Evolutionary conservation across 2,329 filamentous ascomycete species (phyloP), one percentile per base, ranked within the genome.

Genomic region (Hypomyces perniciosus): DNA sequence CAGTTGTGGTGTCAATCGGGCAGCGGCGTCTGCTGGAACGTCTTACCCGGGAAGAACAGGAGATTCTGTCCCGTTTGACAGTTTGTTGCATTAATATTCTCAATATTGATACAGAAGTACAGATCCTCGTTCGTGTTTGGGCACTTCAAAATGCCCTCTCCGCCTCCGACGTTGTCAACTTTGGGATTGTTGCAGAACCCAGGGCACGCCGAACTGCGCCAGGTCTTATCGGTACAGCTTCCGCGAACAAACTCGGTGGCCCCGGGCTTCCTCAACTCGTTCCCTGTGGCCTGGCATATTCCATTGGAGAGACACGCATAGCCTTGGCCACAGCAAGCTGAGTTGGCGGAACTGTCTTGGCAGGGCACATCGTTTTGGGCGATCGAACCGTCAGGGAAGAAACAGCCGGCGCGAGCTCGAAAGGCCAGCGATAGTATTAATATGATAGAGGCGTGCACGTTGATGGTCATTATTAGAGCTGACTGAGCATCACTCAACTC

Each of bases 301-400:
- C 57, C 58, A 52, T 67, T 68, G 30, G 59, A 63, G 3, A 68
- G 55, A 50, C 68, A 71, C 1, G 66, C 67, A 42, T 64, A 69
- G 6, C 64, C 66, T n/a, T 62, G 60, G 2, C 65, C 65, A 50
- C 68, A 70, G 54, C 68, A 70, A 1, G 59, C 53, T 0, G 68
- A 63, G 29, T 66, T 54, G 2, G 48, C 46, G 1, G 57, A 61
- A 35, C 53, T 56, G 42, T 61, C 55, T 6, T 43, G 52, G 53
- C 68, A 71, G 1, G 68, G 63, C 1, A 56, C 56, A 52, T 70
- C 62, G 44, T 64, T 57, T 6, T 55, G 46, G 6, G 65, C 57
- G 9, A 64, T 34, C 13, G 50, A 50, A 8, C 66, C 63, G 53
- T 65, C 57, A 6, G 66, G 66, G 42, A 59, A 68, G 52, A 61